A percentile compares a stretch with the other conserved stretches of the same genome.
Conservation (phyloP, 106 monocot genomes). For the Dioscorea alata region DNA sequence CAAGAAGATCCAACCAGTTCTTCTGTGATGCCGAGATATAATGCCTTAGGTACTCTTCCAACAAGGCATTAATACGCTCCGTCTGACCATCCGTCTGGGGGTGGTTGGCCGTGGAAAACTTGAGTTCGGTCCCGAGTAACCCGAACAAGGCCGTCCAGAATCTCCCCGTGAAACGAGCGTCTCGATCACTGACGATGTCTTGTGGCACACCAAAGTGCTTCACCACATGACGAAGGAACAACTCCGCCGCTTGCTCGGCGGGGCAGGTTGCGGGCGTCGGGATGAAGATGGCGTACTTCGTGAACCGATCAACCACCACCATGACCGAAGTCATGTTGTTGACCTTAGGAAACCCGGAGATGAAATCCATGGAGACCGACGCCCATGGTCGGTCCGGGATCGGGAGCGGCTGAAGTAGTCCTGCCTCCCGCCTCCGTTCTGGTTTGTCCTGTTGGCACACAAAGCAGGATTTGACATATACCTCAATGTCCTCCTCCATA, state of each 20-base stretch:
- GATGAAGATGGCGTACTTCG: too few relatives aligned
- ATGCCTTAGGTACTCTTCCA: too few relatives aligned
- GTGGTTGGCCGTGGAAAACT: neutral
- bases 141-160: neutral
- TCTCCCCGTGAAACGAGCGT: too few relatives aligned
- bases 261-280: too few relatives aligned
- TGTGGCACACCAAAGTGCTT: too few relatives aligned
- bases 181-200: too few relatives aligned
- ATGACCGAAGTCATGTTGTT: too few relatives aligned
- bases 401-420: neutral
- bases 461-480: neutral
- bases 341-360: neutral
- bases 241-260: too few relatives aligned
- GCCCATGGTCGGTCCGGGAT: neutral
- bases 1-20: too few relatives aligned
- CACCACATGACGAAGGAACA: too few relatives aligned
- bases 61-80: neutral
- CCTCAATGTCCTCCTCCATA: constrained; percentile 1
- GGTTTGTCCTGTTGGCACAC: neutral
- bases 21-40: too few relatives aligned
- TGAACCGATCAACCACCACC: constrained; percentile 3
- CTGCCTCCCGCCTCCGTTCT: neutral
- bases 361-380: neutral
- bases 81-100: neutral
- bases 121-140: neutral